Conservation (phyloP, 2,329 filamentous ascomycete genomes). For the Thermothelomyces thermophilus region DNA sequence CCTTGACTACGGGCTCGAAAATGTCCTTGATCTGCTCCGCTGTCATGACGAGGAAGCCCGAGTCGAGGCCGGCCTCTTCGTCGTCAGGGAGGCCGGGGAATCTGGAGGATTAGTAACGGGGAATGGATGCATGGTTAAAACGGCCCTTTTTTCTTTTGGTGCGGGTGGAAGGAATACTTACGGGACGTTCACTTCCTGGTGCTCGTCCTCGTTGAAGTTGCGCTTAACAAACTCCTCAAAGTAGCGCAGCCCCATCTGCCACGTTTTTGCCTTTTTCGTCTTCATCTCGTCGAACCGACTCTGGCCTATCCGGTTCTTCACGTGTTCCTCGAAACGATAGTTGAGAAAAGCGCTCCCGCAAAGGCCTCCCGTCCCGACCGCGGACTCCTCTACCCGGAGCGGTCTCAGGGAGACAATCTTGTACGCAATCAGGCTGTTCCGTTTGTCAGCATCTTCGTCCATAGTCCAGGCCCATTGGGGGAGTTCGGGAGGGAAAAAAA, state of each 20-base stretch:
- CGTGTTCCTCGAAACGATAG: constrained; percentile 73
- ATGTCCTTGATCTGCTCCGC: constrained; percentile 64
- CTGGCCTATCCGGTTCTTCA: constrained; percentile 59
- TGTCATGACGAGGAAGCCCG: constrained; percentile 68
- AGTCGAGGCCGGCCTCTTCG: constrained; percentile 66
- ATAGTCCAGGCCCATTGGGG: neutral
- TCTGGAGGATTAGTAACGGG: constrained; percentile 29
- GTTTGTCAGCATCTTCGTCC: constrained; percentile 13
- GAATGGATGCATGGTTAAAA: neutral
- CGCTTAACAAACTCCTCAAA: constrained; percentile 83
- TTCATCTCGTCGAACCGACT: constrained; percentile 69
- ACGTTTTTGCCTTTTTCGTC: constrained; percentile 68
- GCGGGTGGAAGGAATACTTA: constrained; percentile 35
- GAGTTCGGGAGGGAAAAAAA: no score
- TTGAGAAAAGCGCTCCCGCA: constrained; percentile 76
- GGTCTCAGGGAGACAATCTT: constrained; percentile 69
- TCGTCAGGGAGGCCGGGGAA: constrained; percentile 73
- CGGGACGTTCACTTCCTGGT: constrained; percentile 71
- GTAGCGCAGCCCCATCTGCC: constrained; percentile 71
- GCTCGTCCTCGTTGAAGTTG: constrained; percentile 74
- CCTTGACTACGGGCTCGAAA: constrained; percentile 67
- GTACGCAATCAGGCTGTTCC: constrained; percentile 63
- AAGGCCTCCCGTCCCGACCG: constrained; percentile 69
- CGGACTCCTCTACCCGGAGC: constrained; percentile 68
- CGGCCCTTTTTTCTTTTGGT: no score